phyloP scores from a whole-genome alignment of 139 green algal genomes.

The Dunaliella primolecta region DNA sequence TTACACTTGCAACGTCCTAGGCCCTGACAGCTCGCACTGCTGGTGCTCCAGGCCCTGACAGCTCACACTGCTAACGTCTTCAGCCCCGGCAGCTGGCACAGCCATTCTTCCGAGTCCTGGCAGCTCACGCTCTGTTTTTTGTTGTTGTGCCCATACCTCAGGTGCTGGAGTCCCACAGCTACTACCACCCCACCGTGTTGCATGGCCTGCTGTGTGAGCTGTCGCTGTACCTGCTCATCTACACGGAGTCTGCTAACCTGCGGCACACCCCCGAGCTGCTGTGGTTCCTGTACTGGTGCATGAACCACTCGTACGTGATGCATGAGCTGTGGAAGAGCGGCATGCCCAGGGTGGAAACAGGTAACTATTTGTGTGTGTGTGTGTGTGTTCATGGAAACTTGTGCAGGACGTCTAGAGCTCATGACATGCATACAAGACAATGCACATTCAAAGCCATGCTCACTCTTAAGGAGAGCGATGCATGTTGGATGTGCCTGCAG shows the following conservation, averaged over 20 bases:
- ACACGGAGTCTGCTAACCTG: conserved; percentile 35
- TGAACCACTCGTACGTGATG: conserved; percentile 13
- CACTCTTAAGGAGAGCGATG: too few relatives aligned
- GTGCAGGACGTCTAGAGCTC: too few relatives aligned
- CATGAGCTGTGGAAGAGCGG: conserved; percentile 34
- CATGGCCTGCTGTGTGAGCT: conserved; percentile 55
- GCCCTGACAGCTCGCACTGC: too few relatives aligned
- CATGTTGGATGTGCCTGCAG: neutral
- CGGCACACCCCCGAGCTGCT: conserved; percentile 75
- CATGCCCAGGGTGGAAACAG: conserved; percentile 16
- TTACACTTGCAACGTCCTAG: too few relatives aligned
- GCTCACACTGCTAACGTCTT: too few relatives aligned
- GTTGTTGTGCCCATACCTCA: too few relatives aligned
- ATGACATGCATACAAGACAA: too few relatives aligned
- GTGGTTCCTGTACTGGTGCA: conserved; percentile 76
- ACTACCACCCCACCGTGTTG: conserved; percentile 27
- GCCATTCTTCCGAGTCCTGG: too few relatives aligned
- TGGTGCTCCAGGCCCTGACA: too few relatives aligned
- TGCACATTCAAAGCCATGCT: too few relatives aligned
- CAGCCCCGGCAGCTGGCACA: too few relatives aligned
- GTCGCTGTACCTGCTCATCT: conserved; percentile 81
- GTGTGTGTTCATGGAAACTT: neutral
- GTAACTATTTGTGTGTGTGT: neutral
- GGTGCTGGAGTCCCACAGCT: conserved; percentile 20
- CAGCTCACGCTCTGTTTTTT: too few relatives aligned